Conservation (phyloP, 2,329 filamentous ascomycete species). For the Aspergillus sp. region DNA sequence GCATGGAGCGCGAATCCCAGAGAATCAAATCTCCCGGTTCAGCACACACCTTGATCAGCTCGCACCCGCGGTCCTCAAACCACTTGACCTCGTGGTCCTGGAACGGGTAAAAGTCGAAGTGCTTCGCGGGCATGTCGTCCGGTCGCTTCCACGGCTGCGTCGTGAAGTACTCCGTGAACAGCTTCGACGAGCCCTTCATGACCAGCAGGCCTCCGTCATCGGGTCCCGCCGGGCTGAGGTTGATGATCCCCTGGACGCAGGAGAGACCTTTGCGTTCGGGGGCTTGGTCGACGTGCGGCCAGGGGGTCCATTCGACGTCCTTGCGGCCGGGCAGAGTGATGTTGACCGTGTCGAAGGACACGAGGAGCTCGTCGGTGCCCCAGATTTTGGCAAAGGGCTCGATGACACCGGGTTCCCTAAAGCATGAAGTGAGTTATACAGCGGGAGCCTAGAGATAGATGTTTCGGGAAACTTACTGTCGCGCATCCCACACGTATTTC, state of each 20-base stretch:
- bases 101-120: constrained; percentile 16
- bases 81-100: constrained; percentile 13
- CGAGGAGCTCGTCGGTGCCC: constrained; percentile 25
- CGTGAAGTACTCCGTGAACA: constrained; percentile 15
- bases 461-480: constrained; percentile 25
- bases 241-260: constrained; percentile 19
- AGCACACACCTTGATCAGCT: constrained; percentile 17
- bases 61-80: constrained; percentile 16
- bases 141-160: constrained; percentile 10
- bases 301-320: constrained; percentile 12
- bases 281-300: constrained; percentile 12
- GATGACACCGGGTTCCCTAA: constrained; percentile 38
- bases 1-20: constrained; percentile 20
- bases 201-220: constrained; percentile 19
- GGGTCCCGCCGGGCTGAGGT: constrained; percentile 14
- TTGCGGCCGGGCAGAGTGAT: constrained; percentile 41
- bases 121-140: constrained; percentile 8
- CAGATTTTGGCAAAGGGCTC: constrained; percentile 43
- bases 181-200: constrained; percentile 11
- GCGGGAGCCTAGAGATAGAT: too few species aligned
- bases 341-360: constrained; percentile 36
- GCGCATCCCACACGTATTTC: constrained; percentile 45
- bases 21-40: constrained; percentile 19
- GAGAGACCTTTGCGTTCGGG: constrained; percentile 7
- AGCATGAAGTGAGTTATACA: neutral